These are phyloP conservation scores for Cystobasidium tubakii DNA, from an alignment of 768 basidiomycete species.

Conservation along the genomic window DNA sequence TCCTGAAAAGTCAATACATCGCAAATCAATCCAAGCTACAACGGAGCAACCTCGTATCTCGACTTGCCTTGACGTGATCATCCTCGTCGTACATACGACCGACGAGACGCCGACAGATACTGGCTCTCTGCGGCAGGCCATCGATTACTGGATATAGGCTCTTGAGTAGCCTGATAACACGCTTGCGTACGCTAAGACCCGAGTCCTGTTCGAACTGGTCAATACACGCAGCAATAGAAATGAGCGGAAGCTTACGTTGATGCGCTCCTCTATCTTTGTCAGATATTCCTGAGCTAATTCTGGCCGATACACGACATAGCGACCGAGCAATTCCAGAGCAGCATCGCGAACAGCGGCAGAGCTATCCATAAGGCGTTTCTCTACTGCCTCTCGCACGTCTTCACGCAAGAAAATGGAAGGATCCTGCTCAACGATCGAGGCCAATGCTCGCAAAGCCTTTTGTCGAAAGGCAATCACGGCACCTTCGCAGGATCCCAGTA, in stretches of 20 bases:
- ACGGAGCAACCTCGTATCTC: too few species aligned
- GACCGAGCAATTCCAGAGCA: slow-evolving; percentile 94
- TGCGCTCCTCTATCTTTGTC: slow-evolving; percentile 75
- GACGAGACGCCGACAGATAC: slow-evolving; percentile 76
- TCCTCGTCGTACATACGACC: slow-evolving; percentile 86
- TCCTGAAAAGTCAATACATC: too few species aligned
- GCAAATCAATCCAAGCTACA: too few species aligned
- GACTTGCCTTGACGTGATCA: slow-evolving; percentile 68
- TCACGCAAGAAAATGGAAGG: slow-evolving; percentile 67
- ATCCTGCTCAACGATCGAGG: slow-evolving; percentile 83
- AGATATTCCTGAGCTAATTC: slow-evolving; percentile 87
- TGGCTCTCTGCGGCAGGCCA: slow-evolving; percentile 60
- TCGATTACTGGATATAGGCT: slow-evolving; percentile 66
- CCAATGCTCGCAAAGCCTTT: slow-evolving; percentile 82
- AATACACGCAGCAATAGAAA: background rate
- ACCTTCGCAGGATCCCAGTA: slow-evolving; percentile 73
- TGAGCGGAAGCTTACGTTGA: slow-evolving; percentile 58
- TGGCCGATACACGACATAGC: slow-evolving; percentile 84
- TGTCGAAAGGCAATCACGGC: slow-evolving; percentile 86
- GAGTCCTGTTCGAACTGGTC: slow-evolving; percentile 63
- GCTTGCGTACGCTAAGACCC: slow-evolving; percentile 84
- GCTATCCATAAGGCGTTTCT: slow-evolving; percentile 79
- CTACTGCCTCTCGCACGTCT: slow-evolving; percentile 77
- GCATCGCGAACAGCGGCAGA: slow-evolving; percentile 95
- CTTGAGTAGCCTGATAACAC: slow-evolving; percentile 89